Conservation (phyloP, 2,329 filamentous ascomycete genomes). For the Cercospora sp. region DNA sequence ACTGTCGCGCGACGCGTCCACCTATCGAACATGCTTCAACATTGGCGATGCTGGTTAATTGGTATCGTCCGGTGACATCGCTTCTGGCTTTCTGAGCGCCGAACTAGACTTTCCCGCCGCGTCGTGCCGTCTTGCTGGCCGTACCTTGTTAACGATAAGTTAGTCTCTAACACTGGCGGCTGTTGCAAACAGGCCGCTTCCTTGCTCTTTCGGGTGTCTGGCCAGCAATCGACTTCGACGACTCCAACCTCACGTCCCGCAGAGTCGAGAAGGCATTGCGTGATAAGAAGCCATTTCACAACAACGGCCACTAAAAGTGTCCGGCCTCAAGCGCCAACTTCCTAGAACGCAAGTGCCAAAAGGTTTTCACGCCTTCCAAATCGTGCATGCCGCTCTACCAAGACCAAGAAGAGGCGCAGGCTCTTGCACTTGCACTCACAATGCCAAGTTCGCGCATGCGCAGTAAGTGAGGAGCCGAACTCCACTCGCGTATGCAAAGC, state of each 20-base stretch:
- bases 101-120: slow-evolving; percentile 3
- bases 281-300: background rate
- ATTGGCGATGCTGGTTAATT: background rate
- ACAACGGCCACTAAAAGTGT: background rate
- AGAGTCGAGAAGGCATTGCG: background rate
- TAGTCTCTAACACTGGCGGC: background rate
- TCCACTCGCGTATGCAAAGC: background rate
- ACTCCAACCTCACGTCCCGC: background rate
- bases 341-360: background rate
- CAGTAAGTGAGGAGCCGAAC: background rate
- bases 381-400: background rate
- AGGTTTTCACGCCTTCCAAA: background rate
- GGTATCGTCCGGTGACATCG: background rate
- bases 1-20: background rate
- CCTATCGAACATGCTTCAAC: background rate
- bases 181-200: background rate
- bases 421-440: background rate
- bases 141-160: slow-evolving; percentile 11
- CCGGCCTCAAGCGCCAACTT: background rate
- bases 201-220: background rate
- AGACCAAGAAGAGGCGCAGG: background rate
- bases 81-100: background rate
- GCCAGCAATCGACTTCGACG: background rate
- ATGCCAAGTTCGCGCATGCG: background rate
- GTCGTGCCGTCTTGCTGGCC: slow-evolving; percentile 15